Percentiles rank a stretch among this genome's conserved stretches.
Evolutionary conservation across 129 eudicot species (phyloP).

Genomic region (Cynara cardunculus): DNA sequence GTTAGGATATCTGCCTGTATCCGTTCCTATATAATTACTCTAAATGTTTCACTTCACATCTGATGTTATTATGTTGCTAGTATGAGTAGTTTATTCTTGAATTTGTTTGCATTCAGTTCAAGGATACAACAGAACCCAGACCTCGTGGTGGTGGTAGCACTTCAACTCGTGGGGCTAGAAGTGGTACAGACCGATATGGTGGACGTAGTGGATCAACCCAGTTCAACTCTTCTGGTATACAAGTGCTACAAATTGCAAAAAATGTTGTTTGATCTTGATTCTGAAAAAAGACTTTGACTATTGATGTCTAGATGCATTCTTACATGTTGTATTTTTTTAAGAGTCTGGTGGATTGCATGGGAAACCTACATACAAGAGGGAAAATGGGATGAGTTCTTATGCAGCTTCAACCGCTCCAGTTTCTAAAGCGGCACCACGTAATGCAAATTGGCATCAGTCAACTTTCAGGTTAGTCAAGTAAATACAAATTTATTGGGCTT

Average conservation of each 20-base stretch:
- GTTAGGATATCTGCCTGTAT: neutral
- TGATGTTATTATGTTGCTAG: neutral
- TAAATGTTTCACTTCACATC: neutral
- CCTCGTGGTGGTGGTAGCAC: constrained; percentile 53
- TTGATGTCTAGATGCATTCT: constrained; percentile 1
- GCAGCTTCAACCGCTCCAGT: constrained; percentile 36
- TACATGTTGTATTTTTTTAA: constrained; percentile 16
- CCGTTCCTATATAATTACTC: neutral
- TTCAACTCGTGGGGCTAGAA: constrained; percentile 55
- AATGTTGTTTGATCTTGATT: neutral
- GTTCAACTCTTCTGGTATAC: constrained; percentile 55
- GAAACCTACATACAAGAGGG: constrained; percentile 51
- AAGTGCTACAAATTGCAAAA: neutral
- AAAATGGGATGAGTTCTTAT: constrained; percentile 47
- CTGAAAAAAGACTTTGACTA: neutral
- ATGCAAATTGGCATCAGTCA: constrained; percentile 42
- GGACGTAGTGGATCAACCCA: constrained; percentile 47
- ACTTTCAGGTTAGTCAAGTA: constrained; percentile 41
- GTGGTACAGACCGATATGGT: constrained; percentile 51
- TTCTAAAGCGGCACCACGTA: constrained; percentile 37
- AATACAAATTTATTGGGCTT: neutral
- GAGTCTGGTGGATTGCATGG: constrained; percentile 55
- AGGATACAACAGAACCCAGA: constrained; percentile 70
- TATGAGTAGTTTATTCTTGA: neutral
- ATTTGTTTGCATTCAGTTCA: constrained; percentile 41